Conservation (phyloP, 2,329 filamentous ascomycete genomes). For the Stachybotrys elegans region DNA sequence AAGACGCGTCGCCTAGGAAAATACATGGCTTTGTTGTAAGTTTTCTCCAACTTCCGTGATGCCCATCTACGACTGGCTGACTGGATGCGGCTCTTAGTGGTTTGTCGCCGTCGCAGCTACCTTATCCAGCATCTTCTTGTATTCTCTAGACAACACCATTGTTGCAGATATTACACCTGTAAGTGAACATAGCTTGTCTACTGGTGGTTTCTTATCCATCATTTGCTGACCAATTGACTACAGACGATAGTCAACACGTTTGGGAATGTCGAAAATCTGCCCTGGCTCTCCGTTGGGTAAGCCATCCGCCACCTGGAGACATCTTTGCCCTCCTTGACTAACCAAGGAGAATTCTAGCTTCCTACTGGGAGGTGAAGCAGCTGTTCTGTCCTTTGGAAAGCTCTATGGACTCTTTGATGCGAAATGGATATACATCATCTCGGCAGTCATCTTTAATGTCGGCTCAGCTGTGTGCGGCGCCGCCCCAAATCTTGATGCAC, state of each 20-base stretch:
- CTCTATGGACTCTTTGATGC: conserved; percentile 1
- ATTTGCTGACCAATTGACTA: not conserved
- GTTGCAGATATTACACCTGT: conserved; percentile 2
- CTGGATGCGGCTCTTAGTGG: not conserved
- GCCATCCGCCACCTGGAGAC: too few relatives aligned
- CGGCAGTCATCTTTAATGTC: conserved; percentile 14
- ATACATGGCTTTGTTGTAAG: conserved; percentile 2
- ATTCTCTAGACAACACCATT: conserved; percentile 2
- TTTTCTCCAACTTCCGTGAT: not conserved
- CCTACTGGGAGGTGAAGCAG: conserved; percentile 1
- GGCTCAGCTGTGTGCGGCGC: conserved; percentile 31
- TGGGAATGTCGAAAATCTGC: conserved; percentile 1
- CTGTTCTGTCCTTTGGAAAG: not conserved
- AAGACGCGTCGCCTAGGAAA: not conserved
- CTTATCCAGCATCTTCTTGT: conserved; percentile 1
- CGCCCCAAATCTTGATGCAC: conserved; percentile 32
- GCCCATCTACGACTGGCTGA: not conserved
- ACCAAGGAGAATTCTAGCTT: not conserved
- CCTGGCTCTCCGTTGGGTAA: conserved; percentile 2
- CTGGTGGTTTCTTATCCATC: not conserved
- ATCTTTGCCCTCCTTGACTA: too few relatives aligned
- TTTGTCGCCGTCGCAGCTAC: not conserved
- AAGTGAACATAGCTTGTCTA: not conserved
- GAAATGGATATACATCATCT: not conserved
- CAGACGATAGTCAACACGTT: conserved; percentile 1